phyloP scores from a whole-genome alignment of 1,139 yeast genomes.

The Geotrichum cucujoidarum region DNA sequence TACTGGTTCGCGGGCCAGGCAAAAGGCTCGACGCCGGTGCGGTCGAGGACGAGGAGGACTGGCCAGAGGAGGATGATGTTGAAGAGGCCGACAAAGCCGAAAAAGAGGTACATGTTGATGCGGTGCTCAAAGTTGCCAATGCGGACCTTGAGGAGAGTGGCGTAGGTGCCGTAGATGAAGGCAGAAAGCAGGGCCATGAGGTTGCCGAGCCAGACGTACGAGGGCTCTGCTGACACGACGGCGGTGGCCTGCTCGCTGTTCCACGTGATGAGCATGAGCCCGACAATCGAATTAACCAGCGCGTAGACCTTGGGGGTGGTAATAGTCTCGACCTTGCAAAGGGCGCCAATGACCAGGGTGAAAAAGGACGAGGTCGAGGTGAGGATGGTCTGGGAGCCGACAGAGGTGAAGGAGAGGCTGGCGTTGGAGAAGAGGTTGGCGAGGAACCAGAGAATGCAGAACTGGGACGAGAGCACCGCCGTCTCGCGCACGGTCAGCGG shows the following conservation, averaged over 20 bases:
- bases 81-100: conserved; percentile 90
- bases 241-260: conserved; percentile 27
- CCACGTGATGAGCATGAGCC: conserved; percentile 49
- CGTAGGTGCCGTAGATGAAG: conserved; percentile 81
- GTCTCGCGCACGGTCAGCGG: conserved; percentile 34
- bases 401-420: conserved; percentile 79
- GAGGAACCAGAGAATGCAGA: conserved; percentile 80
- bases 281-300: conserved; percentile 64
- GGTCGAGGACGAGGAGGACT: conserved; percentile 58
- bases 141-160: conserved; percentile 70
- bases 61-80: conserved; percentile 83
- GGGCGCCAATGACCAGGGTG: conserved; percentile 76
- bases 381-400: conserved; percentile 86
- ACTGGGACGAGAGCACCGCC: conserved; percentile 62
- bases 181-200: conserved; percentile 79
- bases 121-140: conserved; percentile 62
- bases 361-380: conserved; percentile 91
- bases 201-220: conserved; percentile 56
- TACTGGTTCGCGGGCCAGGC: conserved; percentile 57
- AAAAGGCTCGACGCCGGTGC: conserved; percentile 59
- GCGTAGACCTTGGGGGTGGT: conserved; percentile 63
- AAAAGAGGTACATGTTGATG: conserved; percentile 78
- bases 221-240: not conserved
- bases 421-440: conserved; percentile 89
- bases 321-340: conserved; percentile 65